Evolutionary conservation across 2,329 filamentous ascomycete genomes (phyloP), one percentile per base, ranked within the genome.

Genomic region (Didymellaceae sp.): DNA sequence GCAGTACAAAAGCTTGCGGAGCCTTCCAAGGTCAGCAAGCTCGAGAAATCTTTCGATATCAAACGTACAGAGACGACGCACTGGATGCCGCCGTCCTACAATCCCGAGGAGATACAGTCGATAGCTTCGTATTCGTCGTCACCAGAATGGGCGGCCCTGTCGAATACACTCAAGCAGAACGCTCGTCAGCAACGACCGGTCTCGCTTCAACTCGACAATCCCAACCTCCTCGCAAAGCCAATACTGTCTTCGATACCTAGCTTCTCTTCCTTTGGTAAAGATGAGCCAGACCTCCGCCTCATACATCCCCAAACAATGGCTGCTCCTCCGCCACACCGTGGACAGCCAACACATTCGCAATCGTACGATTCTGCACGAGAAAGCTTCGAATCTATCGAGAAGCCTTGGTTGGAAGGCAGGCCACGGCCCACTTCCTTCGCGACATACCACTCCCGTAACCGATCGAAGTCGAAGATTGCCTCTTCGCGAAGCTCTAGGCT

Each of bases 381-480:
- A 26, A 55, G 45, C 38, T 57, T 52, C 10, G 48, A 57, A 14
- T 52, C 57, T 4, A 50, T 63, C 31, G 57, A 55, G 14, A 61
- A 59, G 35, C 59, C 57, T 52, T 49, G 50, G 33, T 28, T 51
- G 20, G 52, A 61, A 24, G 47, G 44, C 39, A 56, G 63, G 9
- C 53, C 59, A 20, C 60, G 66, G 9, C 66, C 65, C 16, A 58
- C 53, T 10, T 69, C 66, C 1, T 67, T 63, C 51, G 61, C 59
- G 33, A 55, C 59, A 17, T 61, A 61, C 14, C 60, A 66, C 10
- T 52, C 58, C 18, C 58, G 63, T 22, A 56, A 61, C n/a, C 59
- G 66, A 16, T 62, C 62, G 6, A 61, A 57, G 14, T 59, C 49
- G 22, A 68, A 63, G 47, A 67, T 70, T 34, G 66, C 66, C 2